These are phyloP conservation scores for Neurospora intermedia DNA, from an alignment of 495 filamentous ascomycete species.

Conservation along the genomic window DNA sequence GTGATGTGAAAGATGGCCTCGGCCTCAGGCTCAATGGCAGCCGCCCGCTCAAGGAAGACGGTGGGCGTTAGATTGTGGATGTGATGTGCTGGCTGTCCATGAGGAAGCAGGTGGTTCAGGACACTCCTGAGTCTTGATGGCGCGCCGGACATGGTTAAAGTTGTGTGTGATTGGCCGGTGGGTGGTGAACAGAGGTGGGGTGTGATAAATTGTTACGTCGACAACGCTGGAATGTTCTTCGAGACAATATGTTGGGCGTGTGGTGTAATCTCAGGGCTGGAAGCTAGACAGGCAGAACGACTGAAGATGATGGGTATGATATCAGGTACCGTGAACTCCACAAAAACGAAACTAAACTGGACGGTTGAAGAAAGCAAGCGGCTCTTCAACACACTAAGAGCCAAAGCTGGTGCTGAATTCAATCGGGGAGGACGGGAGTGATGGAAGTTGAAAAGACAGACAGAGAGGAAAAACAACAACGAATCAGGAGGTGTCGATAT, in stretches of 20 bases:
- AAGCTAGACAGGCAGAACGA: not conserved
- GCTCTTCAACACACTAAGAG: not conserved
- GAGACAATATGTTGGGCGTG: not conserved
- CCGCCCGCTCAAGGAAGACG: slow-evolving; percentile 78
- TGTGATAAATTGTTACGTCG: not conserved
- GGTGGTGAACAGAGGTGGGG: not conserved
- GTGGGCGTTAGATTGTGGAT: slow-evolving; percentile 81
- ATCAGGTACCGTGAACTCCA: not conserved
- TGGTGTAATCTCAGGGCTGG: not conserved
- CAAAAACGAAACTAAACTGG: not conserved
- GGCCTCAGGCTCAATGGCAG: slow-evolving; percentile 79
- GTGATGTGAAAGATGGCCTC: slow-evolving; percentile 83
- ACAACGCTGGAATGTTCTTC: not conserved
- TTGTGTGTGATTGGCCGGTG: not conserved
- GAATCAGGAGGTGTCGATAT: not conserved
- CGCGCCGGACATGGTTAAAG: slow-evolving; percentile 32
- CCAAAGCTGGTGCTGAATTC: not conserved
- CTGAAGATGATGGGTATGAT: not conserved
- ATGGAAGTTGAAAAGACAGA: not conserved
- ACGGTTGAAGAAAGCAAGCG: not conserved
- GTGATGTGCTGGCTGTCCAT: slow-evolving; percentile 41
- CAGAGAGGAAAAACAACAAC: not conserved
- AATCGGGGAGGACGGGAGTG: not conserved
- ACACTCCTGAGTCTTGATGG: slow-evolving; percentile 41
- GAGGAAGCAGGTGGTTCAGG: slow-evolving; percentile 49